These are phyloP conservation scores for Pulveroboletus ravenelii DNA, from an alignment of 768 basidiomycete genomes.

Conservation along the genomic window DNA sequence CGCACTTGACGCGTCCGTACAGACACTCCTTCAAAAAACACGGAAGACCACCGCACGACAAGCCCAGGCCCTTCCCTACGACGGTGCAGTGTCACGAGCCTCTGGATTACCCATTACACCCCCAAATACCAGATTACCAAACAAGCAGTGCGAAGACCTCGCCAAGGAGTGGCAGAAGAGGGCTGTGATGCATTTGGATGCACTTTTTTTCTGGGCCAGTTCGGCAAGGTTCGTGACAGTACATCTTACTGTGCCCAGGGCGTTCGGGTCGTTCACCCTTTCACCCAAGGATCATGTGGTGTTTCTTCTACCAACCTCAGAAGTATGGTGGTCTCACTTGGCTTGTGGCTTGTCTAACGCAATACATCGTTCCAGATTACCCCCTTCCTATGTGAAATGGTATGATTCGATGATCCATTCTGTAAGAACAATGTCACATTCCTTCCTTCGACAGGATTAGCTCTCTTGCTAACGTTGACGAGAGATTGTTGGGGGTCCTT, in stretches of 20 bases:
- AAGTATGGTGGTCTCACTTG: constrained; percentile 38
- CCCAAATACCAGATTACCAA: not conserved
- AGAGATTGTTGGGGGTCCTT: constrained; percentile 50
- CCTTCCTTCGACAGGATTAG: constrained; percentile 44
- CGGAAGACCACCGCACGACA: not conserved
- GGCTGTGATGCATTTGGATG: constrained; percentile 52
- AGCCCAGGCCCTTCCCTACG: not conserved
- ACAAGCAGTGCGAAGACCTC: constrained; percentile 18
- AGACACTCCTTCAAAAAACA: constrained; percentile 35
- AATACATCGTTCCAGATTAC: constrained; percentile 30
- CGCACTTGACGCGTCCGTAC: constrained; percentile 59
- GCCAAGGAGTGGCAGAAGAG: constrained; percentile 28
- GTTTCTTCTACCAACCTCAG: constrained; percentile 74
- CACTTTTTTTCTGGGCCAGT: constrained; percentile 70
- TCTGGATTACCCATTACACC: not conserved
- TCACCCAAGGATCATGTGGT: constrained; percentile 75
- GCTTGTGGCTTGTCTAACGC: not conserved
- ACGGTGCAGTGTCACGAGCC: not conserved
- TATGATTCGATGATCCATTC: constrained; percentile 9
- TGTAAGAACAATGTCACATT: not conserved
- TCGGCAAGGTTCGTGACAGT: constrained; percentile 57
- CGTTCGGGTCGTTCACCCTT: constrained; percentile 1
- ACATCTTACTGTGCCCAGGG: not conserved
- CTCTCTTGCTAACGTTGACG: constrained; percentile 64
- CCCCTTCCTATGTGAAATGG: constrained; percentile 58